Evolutionary conservation across 2,329 filamentous ascomycete species (phyloP).

Genomic region (Fusarium chlamydosporum): DNA sequence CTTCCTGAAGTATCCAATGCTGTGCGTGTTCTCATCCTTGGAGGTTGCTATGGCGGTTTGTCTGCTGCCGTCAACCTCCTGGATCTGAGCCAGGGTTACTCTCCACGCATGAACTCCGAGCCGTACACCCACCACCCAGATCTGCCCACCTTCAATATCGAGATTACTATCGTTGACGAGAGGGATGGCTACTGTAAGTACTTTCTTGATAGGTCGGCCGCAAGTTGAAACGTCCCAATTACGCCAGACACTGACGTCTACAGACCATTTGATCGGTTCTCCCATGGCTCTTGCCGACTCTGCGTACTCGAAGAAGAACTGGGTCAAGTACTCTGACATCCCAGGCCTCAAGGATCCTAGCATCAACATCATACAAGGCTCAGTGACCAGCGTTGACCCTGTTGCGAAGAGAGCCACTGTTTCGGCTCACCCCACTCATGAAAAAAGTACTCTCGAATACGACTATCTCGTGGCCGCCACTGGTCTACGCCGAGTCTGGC

Average conservation of each 20-base stretch:
- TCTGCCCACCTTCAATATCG: constrained; percentile 67
- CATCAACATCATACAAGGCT: constrained; percentile 76
- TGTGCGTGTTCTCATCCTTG: constrained; percentile 74
- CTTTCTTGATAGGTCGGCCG: neutral
- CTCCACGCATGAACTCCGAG: constrained; percentile 61
- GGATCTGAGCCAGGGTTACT: constrained; percentile 72
- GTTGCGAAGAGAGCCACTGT: constrained; percentile 71
- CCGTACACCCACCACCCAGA: constrained; percentile 59
- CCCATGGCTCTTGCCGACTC: constrained; percentile 78
- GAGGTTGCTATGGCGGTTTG: constrained; percentile 80
- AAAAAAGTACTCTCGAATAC: constrained; percentile 65
- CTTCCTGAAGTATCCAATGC: constrained; percentile 52
- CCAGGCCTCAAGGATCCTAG: constrained; percentile 74
- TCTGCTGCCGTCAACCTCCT: constrained; percentile 76
- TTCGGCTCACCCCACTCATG: constrained; percentile 62
- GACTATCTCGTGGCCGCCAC: constrained; percentile 83
- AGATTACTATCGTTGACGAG: constrained; percentile 83
- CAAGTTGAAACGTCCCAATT: neutral
- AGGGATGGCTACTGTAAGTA: constrained; percentile 84
- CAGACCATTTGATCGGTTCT: constrained; percentile 82
- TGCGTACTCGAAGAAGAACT: constrained; percentile 75
- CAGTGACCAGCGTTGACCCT: constrained; percentile 71
- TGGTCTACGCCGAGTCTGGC: constrained; percentile 78
- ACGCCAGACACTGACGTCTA: constrained; percentile 19
- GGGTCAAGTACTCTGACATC: constrained; percentile 78